A percentile compares a stretch with the other conserved stretches of the same genome.
phyloP scores from a whole-genome alignment of 257 asterid species.

The Capsicum rhomboideum region DNA sequence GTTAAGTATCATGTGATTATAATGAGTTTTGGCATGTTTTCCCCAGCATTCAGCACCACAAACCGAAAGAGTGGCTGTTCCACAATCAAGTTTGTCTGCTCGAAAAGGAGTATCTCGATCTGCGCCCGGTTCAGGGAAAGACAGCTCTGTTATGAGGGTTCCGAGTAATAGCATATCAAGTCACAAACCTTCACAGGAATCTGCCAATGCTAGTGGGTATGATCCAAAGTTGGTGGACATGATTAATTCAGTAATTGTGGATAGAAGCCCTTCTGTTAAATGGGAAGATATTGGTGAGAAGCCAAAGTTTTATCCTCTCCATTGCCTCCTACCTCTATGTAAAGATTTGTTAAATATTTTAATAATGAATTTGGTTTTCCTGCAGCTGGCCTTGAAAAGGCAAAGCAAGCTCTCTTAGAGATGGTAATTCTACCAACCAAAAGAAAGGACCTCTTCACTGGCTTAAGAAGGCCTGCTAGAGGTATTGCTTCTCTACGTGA shows the following conservation, averaged over 20 bases:
- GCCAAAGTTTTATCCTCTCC: not conserved
- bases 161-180: conserved; percentile 24
- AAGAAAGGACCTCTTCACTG: conserved; percentile 94
- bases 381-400: conserved; percentile 98
- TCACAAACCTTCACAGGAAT: conserved; percentile 36
- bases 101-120: conserved; percentile 45
- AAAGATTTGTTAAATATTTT: not conserved
- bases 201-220: conserved; percentile 46
- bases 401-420: conserved; percentile 89
- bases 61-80: conserved; percentile 26
- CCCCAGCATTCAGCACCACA: conserved; percentile 45
- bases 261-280: conserved; percentile 87
- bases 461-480: conserved; percentile 90
- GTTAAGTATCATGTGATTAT: not conserved
- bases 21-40: conserved; percentile 7
- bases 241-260: conserved; percentile 88
- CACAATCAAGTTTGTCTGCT: conserved; percentile 34
- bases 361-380: not conserved
- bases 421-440: conserved; percentile 95
- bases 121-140: conserved; percentile 25
- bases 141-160: conserved; percentile 26
- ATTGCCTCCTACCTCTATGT: conserved; percentile 4
- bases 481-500: conserved; percentile 35
- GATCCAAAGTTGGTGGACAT: conserved; percentile 80
- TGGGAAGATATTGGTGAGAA: conserved; percentile 97